Evolutionary conservation across 2,329 filamentous ascomycete genomes (phyloP), one percentile per base, ranked within the genome.

Genomic region (Aspergillus sergii): DNA sequence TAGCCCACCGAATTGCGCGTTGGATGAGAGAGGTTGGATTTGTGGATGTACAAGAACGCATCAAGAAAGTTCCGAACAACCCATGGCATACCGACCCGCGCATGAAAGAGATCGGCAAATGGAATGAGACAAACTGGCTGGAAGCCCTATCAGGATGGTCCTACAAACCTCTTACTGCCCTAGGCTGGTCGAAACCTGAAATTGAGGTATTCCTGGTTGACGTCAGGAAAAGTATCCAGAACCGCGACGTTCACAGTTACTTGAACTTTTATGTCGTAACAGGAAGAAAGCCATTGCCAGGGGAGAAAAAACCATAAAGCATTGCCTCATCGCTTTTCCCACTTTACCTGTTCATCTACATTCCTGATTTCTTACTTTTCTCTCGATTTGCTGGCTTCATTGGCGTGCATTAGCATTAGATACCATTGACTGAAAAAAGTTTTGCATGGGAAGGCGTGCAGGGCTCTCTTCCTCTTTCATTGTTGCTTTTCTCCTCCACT

Each of bases 11-110:
- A 50, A 71, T 87, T 39, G 84, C 85, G 63, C 77, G 72, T 4
- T 86, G 81, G 79, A 85, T 88, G 75, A 78, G 81, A 70, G 81
- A 84, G 32, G 82, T 84, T 1, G 87, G 87, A 0, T 89, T 87
- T 62, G 79, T 84, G 3, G 84, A 89, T 60, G 81, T 89, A 12
- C 77, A 84, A 54, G 82, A 86, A 66, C 78, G 80, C 39, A 71
- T 84, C 16, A 80, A 79, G 66, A 87, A 85, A 72, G 78, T 88
- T 8, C 83, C 84, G 0, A 76, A 82, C 34, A 85, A 84, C 57
- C 73, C 78, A 3, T 86, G 84, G 84, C 80, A 83, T 0, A 76
- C 75, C 55, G 83, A 86, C 60, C 75, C 78, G 11, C 76, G 79
- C 16, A 69, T 82, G 41, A 84, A 81, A 61, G 71, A 79, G 53